Percentiles rank a stretch among this genome's conserved stretches.
These are phyloP conservation scores for Paramecium biaurelia DNA, from an alignment of 73 alveolate genomes.

Conservation along the genomic window DNA sequence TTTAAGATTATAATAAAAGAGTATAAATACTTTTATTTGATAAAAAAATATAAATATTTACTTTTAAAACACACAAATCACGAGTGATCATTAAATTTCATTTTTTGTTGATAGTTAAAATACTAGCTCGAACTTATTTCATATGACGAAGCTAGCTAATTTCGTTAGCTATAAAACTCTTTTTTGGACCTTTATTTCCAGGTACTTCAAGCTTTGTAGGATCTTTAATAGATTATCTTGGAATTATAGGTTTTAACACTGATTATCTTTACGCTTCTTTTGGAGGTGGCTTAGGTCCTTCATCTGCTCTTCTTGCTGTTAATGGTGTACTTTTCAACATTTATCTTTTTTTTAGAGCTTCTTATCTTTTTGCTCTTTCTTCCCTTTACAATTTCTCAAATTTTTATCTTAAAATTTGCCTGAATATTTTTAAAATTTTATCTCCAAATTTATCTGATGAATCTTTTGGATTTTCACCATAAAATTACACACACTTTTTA, in stretches of 20 bases:
- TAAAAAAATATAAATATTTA: background rate
- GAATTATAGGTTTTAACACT: background rate
- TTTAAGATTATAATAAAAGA: background rate
- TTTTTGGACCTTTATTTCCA: background rate
- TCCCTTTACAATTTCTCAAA: background rate
- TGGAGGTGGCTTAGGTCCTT: background rate
- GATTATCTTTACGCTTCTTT: slow-evolving; percentile 10
- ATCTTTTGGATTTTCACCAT: slow-evolving; percentile 35
- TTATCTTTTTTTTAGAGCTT: slow-evolving; percentile 2
- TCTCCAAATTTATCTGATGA: slow-evolving; percentile 44
- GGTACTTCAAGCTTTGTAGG: background rate
- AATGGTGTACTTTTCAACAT: background rate
- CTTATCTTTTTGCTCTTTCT: background rate
- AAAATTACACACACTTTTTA: background rate
- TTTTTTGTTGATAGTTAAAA: background rate
- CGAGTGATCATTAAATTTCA: background rate
- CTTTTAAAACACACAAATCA: background rate
- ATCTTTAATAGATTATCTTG: background rate
- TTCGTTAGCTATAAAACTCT: background rate
- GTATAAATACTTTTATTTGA: background rate
- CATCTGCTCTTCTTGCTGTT: slow-evolving; percentile 36
- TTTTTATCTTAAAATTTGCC: background rate
- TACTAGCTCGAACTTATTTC: background rate
- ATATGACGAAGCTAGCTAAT: background rate
- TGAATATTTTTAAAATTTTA: slow-evolving; percentile 14